These are phyloP conservation scores for Terfezia claveryi DNA, from an alignment of 495 filamentous ascomycete species.

Conservation along the genomic window DNA sequence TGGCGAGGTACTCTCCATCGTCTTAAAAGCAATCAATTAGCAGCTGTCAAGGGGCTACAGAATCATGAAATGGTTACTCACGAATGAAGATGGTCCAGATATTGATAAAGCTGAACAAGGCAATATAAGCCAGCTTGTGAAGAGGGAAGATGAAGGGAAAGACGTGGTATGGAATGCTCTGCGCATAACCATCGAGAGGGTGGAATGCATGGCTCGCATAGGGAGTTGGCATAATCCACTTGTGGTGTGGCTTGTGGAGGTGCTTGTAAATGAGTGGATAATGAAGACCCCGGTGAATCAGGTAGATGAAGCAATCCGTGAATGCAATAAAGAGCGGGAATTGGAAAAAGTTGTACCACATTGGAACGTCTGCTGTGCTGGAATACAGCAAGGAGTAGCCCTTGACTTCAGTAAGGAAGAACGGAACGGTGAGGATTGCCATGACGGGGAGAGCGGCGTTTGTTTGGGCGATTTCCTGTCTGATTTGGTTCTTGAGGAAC, in stretches of 20 bases:
- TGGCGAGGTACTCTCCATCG: constrained; percentile 85
- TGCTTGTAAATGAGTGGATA: constrained; percentile 63
- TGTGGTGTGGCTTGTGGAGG: constrained; percentile 94
- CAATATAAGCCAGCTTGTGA: constrained; percentile 72
- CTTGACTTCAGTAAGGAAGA: constrained; percentile 63
- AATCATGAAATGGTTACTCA: constrained; percentile 8
- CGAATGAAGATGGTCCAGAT: constrained; percentile 93
- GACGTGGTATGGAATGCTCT: constrained; percentile 79
- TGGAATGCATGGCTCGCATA: constrained; percentile 88
- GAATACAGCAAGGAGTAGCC: constrained; percentile 82
- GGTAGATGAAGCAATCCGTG: constrained; percentile 87
- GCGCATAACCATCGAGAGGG: constrained; percentile 80
- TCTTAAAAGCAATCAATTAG: constrained; percentile 22
- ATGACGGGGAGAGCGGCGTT: constrained; percentile 56
- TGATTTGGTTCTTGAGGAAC: constrained; percentile 84
- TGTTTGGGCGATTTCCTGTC: constrained; percentile 66
- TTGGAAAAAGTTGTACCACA: constrained; percentile 61
- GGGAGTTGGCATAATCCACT: constrained; percentile 98
- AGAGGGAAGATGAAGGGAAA: constrained; percentile 88
- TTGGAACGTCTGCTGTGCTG: constrained; percentile 41
- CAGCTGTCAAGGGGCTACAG: background rate
- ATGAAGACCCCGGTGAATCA: constrained; percentile 80
- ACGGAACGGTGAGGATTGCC: constrained; percentile 61
- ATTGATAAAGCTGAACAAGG: constrained; percentile 79
- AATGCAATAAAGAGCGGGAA: constrained; percentile 84